Base-by-base conservation (phyloP, 1,284 basidiomycete species). In the Heimioporus retisporus region DNA sequence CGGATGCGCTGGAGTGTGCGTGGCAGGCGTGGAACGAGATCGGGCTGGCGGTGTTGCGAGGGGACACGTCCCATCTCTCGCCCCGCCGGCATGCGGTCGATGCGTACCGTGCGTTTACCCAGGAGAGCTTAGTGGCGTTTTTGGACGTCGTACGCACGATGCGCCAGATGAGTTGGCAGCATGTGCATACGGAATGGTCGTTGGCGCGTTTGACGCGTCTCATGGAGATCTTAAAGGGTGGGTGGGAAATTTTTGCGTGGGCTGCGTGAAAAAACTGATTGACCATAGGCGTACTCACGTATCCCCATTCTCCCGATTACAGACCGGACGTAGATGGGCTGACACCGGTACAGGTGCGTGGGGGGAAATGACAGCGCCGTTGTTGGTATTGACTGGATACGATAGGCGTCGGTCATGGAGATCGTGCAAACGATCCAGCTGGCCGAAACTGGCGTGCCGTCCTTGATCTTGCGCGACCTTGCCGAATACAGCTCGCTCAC, bases 401-500 rank as follows among this genome's bases (percentile, higher is more conserved):
- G 56, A 63, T 10, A 96, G 88, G 82, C 88, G 6, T 88, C 89
- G 16, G 88, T 96, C 4, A 82, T 96, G 74, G 88, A 91, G 31
- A 87, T 89, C 0, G 83, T 98, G 8, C 84, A 86, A 54, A 82
- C 82, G 40, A 88, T 97, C 63, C 90, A 95, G 63, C 84, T 93
- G 8, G 80, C 83, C 1, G 81, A 88, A 14, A 77, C 87, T 0
- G 91, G 90, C 2, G 85, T 90, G 0, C 84, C 92, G 2, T 93
- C 94, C 0, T 82, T 95, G 14, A 82, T 98, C 25, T 86, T 99
- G 68, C 83, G 87, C 2, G 95, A 97, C 76, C 82, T 98, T 11
- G 91, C 97, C 0, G 94, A 97, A 77, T 97, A 91, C 71, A 85
- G 90, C 28, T 94, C 93, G 0, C 85, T 99, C 28, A 91, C 97